These are phyloP conservation scores for Penicillium sp. DNA, from an alignment of 2,329 filamentous ascomycete genomes.

Conservation along the genomic window DNA sequence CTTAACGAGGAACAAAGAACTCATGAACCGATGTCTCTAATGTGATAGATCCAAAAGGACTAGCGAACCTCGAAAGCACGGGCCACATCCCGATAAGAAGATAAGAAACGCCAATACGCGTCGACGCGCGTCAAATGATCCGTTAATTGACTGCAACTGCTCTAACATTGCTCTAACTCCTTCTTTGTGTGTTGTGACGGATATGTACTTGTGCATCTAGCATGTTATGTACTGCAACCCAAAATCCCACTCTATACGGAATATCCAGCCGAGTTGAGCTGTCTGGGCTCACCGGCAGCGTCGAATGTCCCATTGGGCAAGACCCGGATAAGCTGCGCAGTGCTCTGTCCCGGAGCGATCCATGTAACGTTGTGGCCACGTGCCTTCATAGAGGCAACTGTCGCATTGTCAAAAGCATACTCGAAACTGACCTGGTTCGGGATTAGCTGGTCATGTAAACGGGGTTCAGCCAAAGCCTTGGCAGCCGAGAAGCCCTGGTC, in stretches of 20 bases:
- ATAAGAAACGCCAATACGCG: background rate
- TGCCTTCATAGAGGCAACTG: slow-evolving; percentile 59
- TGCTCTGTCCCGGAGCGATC: slow-evolving; percentile 60
- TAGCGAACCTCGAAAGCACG: background rate
- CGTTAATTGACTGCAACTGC: too few species aligned
- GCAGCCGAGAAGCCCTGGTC: slow-evolving; percentile 59
- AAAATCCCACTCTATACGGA: slow-evolving; percentile 41
- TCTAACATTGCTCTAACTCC: too few species aligned
- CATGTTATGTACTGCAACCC: background rate
- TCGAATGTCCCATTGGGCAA: slow-evolving; percentile 67
- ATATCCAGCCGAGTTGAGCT: slow-evolving; percentile 65
- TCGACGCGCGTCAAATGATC: background rate
- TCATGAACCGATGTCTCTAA: background rate
- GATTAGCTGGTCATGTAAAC: slow-evolving; percentile 78
- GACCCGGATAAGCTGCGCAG: slow-evolving; percentile 66
- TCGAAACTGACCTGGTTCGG: slow-evolving; percentile 69
- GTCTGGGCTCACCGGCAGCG: slow-evolving; percentile 71
- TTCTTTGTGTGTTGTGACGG: background rate
- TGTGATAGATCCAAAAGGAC: background rate
- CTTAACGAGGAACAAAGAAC: background rate
- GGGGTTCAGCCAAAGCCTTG: slow-evolving; percentile 61
- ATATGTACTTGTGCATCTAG: background rate
- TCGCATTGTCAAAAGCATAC: slow-evolving; percentile 61
- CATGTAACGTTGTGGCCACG: slow-evolving; percentile 70
- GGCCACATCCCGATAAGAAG: slow-evolving; percentile 1